Base-by-base conservation (phyloP, 352 stramenopile genomes). In the Globisporangium nagaii region DNA sequence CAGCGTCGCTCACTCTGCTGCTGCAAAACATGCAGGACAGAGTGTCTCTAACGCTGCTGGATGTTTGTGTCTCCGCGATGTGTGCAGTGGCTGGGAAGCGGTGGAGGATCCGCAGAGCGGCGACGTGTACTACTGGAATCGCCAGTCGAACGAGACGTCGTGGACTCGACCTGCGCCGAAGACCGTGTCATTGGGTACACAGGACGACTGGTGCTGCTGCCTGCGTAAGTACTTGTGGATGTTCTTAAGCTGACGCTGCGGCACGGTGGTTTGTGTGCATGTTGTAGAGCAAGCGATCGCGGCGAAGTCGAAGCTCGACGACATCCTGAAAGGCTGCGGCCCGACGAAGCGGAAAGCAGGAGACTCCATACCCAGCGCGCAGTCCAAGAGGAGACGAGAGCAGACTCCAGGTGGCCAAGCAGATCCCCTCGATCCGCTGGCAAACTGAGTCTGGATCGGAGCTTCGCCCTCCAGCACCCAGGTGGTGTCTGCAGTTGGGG, bases 51-150 rank as follows among this genome's bases (percentile, higher is more conserved):
- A n/a, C n/a, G n/a, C n/a, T n/a, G n/a, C n/a, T n/a, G 59, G 24
- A 34, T 40, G 15, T 36, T 40, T 50, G 12, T n/a, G n/a, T n/a
- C 11, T 9, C 9, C 2, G n/a, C 6, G 35, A 46, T 37, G 46
- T 24, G 1, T 70, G 17, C 40, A 93, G 79, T 45, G 75, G 63
- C 12, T 93, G 83, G 83, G 64, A 90, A 65, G 52, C 71, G 53
- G 75, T 90, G 6, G 31, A 54, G 12, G 83, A 93, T 62, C 60
- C 74, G 3, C 44, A 70, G 6, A 88, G 74, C 22, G 65, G 73
- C 1, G 65, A 78, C 12, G 53, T 69, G 24, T 93, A 90, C 66
- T 93, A 79, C 47, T 93, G 83, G 83, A 84, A 93, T 63, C 64
- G 61, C 10, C 61, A 70, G n/a, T 84, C 79, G 27, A 79, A 83